Percentiles rank a stretch among this genome's conserved stretches.
Evolutionary conservation across 345 rosid species (phyloP).

Genomic region (Gossypium sturtianum): DNA sequence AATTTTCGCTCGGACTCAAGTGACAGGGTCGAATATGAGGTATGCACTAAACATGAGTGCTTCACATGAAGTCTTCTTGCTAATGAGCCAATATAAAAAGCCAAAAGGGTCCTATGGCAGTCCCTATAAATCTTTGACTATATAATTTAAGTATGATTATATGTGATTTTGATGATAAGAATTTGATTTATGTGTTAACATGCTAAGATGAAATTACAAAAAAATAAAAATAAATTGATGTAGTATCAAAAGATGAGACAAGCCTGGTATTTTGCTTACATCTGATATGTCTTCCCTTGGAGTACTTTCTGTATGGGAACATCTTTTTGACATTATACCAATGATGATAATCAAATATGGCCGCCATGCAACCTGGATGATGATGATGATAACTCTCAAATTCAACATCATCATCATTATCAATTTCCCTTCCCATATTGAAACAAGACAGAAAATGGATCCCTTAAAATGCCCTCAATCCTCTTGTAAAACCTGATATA

Average conservation of each 20-base stretch:
- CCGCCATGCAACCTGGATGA: constrained; percentile 25
- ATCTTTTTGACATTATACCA: constrained; percentile 35
- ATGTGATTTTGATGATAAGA: background rate
- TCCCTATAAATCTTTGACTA: background rate
- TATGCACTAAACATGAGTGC: too few relatives aligned
- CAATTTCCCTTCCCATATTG: constrained; percentile 43
- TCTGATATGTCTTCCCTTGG: constrained; percentile 25
- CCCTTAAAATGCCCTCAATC: background rate
- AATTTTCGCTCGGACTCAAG: background rate
- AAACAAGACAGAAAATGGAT: background rate
- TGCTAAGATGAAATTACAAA: background rate
- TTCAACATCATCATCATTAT: constrained; percentile 21
- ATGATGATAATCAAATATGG: constrained; percentile 47
- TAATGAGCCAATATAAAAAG: background rate
- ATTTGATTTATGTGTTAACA: background rate
- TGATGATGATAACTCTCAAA: constrained; percentile 30
- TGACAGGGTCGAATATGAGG: too few relatives aligned
- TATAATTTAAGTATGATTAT: too few relatives aligned
- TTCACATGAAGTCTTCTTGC: background rate
- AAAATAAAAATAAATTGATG: background rate
- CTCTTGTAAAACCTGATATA: constrained; percentile 3
- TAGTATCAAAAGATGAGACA: background rate
- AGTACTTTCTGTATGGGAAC: constrained; percentile 23
- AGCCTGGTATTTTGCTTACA: constrained; percentile 33
- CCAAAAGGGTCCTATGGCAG: too few relatives aligned